Evolutionary conservation across 805 yeast genomes (phyloP).

Genomic region (Metschnikowia similis): DNA sequence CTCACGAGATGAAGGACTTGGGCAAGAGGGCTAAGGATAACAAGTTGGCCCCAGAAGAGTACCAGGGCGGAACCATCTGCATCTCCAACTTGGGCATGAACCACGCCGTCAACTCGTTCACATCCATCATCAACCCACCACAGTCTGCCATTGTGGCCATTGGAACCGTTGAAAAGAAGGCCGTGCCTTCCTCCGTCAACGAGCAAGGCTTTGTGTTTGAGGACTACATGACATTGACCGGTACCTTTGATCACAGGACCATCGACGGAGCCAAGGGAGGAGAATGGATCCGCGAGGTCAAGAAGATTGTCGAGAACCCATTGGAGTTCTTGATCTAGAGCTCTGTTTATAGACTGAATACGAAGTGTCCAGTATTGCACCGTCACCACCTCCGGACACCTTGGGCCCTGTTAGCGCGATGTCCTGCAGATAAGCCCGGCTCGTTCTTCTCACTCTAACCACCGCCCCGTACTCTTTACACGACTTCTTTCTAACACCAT

Average conservation of each 20-base stretch:
- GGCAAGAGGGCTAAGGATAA: conserved; percentile 95
- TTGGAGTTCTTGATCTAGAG: conserved; percentile 68
- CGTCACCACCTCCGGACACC: too few relatives aligned
- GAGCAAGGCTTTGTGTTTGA: conserved; percentile 92
- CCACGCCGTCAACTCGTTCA: conserved; percentile 85
- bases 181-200: conserved; percentile 86
- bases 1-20: conserved; percentile 80
- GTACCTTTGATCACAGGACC: conserved; percentile 96
- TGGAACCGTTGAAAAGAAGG: conserved; percentile 88
- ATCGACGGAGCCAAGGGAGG: conserved; percentile 98
- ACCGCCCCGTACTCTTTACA: too few relatives aligned
- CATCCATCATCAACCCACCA: conserved; percentile 97
- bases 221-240: conserved; percentile 86
- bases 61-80: conserved; percentile 98
- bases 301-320: conserved; percentile 91
- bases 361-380: not conserved
- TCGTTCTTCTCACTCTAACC: too few relatives aligned
- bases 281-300: conserved; percentile 91
- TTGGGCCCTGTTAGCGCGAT: too few relatives aligned
- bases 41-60: conserved; percentile 92
- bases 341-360: not conserved
- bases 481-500: not conserved
- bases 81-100: conserved; percentile 99
- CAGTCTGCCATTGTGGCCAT: conserved; percentile 92
- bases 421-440: not conserved